Base-by-base conservation (phyloP, 192 early-diverging fungal genomes). In the Umbelopsis sp. region DNA sequence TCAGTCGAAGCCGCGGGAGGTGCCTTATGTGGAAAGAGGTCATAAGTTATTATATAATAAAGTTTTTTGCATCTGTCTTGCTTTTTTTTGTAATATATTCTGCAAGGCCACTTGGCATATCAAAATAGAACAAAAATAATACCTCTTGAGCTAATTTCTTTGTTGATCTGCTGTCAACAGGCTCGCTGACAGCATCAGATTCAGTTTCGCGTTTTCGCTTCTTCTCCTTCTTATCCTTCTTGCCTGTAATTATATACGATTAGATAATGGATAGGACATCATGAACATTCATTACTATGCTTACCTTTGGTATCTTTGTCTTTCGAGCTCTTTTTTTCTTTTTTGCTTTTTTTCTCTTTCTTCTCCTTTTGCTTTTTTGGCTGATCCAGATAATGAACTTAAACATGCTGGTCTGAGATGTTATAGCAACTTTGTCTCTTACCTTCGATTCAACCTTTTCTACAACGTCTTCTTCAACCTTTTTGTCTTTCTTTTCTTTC, bases 401-500 rank as follows among this genome's bases (percentile, higher is more conserved):
- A 6, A 15, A 2, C 55, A 30, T 58, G 53, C 15, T 15, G 35
- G 25, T 16, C 18, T 16, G 13, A 61, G 13, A 13, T 16, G 25
- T 27, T 23, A 35, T 13, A 61, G 15, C 27, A 35, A 16, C 25
- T 27, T 3, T 16, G 27, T 0, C 1, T 15, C n/a, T 61, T 15
- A 61, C 55, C 30, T 61, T 35, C 25, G 16, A 30, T 61, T 52
- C 51, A 23, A 3, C 46, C 45, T 71, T 46, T 69, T 74, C 73
- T 64, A 64, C 48, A 11, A 50, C 47, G n/a, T 50, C 46, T 0
- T 37, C 37, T 25, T 51, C 46, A 8, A 49, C 52, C 2, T 76
- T 66, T 30, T 78, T 69, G 23, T 67, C 66, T 21, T 79, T 76
- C 69, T 79, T 77, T 68, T 83, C 80, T 64, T 80, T 72, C 49